phyloP scores from a whole-genome alignment of 78 protist species.

The Blattamonas nauphoetae region DNA sequence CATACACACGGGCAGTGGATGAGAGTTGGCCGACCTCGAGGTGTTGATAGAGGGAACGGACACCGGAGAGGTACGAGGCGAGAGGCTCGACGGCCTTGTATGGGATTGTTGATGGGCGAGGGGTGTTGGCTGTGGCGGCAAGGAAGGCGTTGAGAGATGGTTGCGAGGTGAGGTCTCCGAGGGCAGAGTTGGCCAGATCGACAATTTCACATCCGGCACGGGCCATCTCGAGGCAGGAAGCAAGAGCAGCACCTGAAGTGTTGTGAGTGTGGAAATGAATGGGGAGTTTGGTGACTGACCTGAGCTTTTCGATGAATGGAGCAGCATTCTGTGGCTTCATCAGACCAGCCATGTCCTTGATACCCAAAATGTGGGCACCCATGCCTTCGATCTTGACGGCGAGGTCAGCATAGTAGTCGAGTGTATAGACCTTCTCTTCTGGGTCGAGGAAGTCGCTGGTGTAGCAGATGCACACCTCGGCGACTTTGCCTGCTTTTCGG shows the following conservation, averaged over 20 bases:
- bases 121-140: constrained; percentile 65
- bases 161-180: constrained; percentile 23
- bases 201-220: not conserved
- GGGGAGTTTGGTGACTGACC: not conserved
- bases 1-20: constrained; percentile 24
- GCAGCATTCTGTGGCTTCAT: constrained; percentile 6
- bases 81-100: constrained; percentile 6
- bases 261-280: not conserved
- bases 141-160: constrained; percentile 84
- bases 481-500: constrained; percentile 56
- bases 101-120: not conserved
- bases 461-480: constrained; percentile 62
- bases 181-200: constrained; percentile 3
- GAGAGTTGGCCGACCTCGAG: not conserved
- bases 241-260: not conserved
- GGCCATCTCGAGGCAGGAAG: not conserved
- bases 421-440: constrained; percentile 40
- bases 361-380: constrained; percentile 52
- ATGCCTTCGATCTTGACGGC: constrained; percentile 33
- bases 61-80: not conserved
- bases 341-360: constrained; percentile 36
- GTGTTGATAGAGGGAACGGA: not conserved
- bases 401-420: constrained; percentile 62
- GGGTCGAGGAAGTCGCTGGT: constrained; percentile 53
- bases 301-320: not conserved